Evolutionary conservation across 1,284 basidiomycete species (phyloP), one percentile per base, ranked within the genome.

Genomic region (Cutaneotrichosporon cyanovorans): DNA sequence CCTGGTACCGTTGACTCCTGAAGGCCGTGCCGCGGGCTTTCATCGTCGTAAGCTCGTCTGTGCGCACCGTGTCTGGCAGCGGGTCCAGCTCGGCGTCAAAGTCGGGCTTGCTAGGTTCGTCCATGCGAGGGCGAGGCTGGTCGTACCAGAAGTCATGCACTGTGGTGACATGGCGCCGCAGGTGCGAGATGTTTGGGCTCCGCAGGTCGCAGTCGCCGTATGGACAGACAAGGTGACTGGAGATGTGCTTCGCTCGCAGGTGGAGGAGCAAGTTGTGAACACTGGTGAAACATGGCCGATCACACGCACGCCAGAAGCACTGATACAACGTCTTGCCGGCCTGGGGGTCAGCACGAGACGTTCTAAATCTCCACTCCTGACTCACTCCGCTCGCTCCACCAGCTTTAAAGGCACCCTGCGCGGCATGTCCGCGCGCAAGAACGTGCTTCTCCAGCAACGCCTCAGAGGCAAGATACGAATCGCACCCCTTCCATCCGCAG

Each of bases 401-500:
- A 12, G 12, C 25, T 12, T 28, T 28, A 14, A 23, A 2, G 1
- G 1, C 20, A 5, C n/a, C 8, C 6, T 18, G 22, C 14, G n/a
- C 16, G 19, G 22, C 22, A 9, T 16, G 32, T 16, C 32, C 32
- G 11, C 32, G 32, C 32, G 32, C 32, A 15, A 34, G 32, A n/a
- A 34, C 32, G n/a, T 68, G 66, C 38, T 45, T 50, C 15, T 37
- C 22, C 5, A 68, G 52, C n/a, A 51, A 41, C 23, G 32, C 21
- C 45, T 68, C 64, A 25, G 47, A 56, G 5, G 40, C 63, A 11
- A 68, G 45, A 10, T 61, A 41, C 1, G 63, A 53, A 36, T 58
- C 57, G 21, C 66, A 68, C 4, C 60, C 62, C 43, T 66, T 59
- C 66, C 66, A 68, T 7, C 44, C 48, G 38, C 66, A 68, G 8